Evolutionary conservation across 2,329 filamentous ascomycete species (phyloP), one percentile per base, ranked within the genome.

Genomic region (Claviceps citrina): DNA sequence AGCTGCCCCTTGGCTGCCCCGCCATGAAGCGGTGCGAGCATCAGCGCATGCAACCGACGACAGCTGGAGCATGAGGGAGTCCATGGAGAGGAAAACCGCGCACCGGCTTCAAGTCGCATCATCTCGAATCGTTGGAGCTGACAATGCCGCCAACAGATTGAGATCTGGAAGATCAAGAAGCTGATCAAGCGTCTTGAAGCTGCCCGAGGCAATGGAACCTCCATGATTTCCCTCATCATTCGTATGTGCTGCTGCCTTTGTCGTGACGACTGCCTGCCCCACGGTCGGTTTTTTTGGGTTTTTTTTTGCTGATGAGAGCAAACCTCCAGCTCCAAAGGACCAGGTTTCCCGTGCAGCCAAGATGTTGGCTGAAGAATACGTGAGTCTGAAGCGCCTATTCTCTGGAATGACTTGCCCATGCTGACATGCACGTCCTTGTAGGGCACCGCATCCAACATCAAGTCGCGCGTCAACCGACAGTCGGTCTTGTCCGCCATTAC

Each of bases 351-450:
- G 87, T 57, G 82, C 84, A 41, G 84, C 91, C 45, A 96, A 96
- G 76, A 98, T 98, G 91, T 82, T 98, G 80, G 93, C 93, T 70
- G 91, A 98, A 95, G 87, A 94, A 84, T 94, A 91, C 60, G 84
- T 91, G 74, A 51, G 82, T 43, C 8, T 10, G 27, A 39, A 33
- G 24, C 25, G 20, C 31, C 31, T 25, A 31, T 16, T 30, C 36
- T 22, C 8, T 20, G 13, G 15, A 8, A 9, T 60, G 84, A 89
- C 74, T 51, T 81, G 44, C 19, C 8, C 28, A 38, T 33, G 31
- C 47, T 56, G 35, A 58, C 49, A 28, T 42, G 37, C 16, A 26
- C n/a, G 22, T 27, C 25, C 25, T 28, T 44, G 31, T 50, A 91
- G 85, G 91, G 91, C 60, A 98, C 91, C 44, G 93, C 91, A 45